Evolutionary conservation across 1,139 yeast species (phyloP), one percentile per base, ranked within the genome.

Genomic region (Geotrichum bryndzae): DNA sequence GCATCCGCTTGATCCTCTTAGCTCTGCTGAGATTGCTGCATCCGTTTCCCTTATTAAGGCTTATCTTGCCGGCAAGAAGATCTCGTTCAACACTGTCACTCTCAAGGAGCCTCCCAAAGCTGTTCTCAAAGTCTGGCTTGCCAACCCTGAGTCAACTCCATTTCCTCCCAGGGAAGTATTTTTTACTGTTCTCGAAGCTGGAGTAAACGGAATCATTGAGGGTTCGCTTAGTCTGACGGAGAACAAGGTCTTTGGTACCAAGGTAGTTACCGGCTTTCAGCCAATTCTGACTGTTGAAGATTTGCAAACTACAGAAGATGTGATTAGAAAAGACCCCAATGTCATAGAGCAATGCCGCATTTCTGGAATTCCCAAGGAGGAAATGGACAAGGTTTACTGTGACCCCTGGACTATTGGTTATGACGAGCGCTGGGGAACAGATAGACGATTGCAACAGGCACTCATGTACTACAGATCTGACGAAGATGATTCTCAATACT

Each of bases 341-440:
- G 94, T 88, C 66, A 85, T 86, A 67, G 84, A 83, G 74, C 92
- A 88, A 76, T 86, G 92, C 79, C 82, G 78, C 59, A 72, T 86
- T 64, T 82, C 87, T 54, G 94, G 94, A 60, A 75, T 87, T 67
- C 86, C 90, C 61, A 81, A 80, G 52, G 75, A 74, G 58, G 87
- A 86, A 54, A 87, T 88, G 89, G 79, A 83, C 74, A 82, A 84
- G 69, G 82, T 88, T 58, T 87, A 86, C 79, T 87, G 94, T 78
- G 95, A 88, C 73, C 90, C 94, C 63, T 88, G 95, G 95, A 86
- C 94, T 57, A 86, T 88, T 71, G 94, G 94, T 63, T 87, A 84
- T 72, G 95, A 88, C 72, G 94, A 86, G 76, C 82, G 94, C 76
- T 88, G 90, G 89, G 94, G 94, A 57, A 83, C 88, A 57, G 80